A percentile compares a stretch with the other conserved stretches of the same genome.
Conservation (phyloP, 1,284 basidiomycete species). For the Hymenochaete sp. region DNA sequence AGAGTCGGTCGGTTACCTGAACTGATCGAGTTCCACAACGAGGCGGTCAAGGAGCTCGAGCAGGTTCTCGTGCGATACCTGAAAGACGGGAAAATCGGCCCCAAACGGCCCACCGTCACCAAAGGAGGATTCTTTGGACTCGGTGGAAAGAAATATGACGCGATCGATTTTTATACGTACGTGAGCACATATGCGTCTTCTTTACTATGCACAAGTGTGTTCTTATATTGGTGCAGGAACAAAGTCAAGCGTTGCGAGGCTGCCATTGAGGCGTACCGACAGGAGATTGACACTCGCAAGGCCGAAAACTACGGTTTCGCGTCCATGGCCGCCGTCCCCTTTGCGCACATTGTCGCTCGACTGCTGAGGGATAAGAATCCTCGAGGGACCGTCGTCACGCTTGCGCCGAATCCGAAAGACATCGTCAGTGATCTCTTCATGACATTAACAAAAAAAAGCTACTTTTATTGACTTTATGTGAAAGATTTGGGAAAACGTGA, state of each 20-base stretch:
- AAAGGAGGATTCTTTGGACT: slow-evolving; percentile 66
- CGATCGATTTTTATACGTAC: slow-evolving; percentile 78
- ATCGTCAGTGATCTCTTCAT: slow-evolving; percentile 44
- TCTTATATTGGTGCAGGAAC: slow-evolving; percentile 32
- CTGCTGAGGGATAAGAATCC: slow-evolving; percentile 59
- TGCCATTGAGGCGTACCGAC: slow-evolving; percentile 72
- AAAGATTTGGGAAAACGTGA: slow-evolving; percentile 84
- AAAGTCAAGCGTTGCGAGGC: slow-evolving; percentile 70
- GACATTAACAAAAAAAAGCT: slow-evolving; percentile 17
- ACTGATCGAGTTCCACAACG: slow-evolving; percentile 78
- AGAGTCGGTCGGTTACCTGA: slow-evolving; percentile 68
- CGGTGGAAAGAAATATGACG: slow-evolving; percentile 71
- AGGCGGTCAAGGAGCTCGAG: slow-evolving; percentile 80
- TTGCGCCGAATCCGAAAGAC: slow-evolving; percentile 82
- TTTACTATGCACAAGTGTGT: slow-evolving; percentile 8
- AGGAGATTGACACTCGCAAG: slow-evolving; percentile 64
- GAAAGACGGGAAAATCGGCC: slow-evolving; percentile 64
- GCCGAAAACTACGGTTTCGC: slow-evolving; percentile 91
- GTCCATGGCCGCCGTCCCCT: slow-evolving; percentile 87
- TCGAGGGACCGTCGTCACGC: slow-evolving; percentile 58
- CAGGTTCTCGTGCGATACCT: slow-evolving; percentile 77
- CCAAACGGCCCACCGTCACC: slow-evolving; percentile 66
- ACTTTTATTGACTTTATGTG: slow-evolving; percentile 4
- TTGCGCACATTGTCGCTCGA: slow-evolving; percentile 79
- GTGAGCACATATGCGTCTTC: slow-evolving; percentile 23